Evolutionary conservation across 2,329 filamentous ascomycete species (phyloP).

Genomic region (Talaromyces sp.): DNA sequence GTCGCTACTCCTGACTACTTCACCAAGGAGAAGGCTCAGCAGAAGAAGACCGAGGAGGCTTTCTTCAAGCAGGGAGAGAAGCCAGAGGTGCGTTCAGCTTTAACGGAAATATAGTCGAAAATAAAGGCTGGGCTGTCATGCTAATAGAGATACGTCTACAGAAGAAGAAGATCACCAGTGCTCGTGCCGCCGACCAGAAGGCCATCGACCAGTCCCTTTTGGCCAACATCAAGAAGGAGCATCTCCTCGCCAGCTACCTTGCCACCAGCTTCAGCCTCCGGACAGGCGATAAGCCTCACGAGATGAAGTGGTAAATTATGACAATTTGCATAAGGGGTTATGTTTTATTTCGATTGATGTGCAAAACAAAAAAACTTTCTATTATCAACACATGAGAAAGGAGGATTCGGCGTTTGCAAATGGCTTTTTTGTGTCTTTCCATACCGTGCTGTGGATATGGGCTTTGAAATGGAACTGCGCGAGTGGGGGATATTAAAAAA

Average conservation of each 20-base stretch:
- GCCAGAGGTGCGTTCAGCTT: slow-evolving; percentile 68
- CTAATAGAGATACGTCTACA: slow-evolving; percentile 38
- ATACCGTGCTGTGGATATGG: slow-evolving; percentile 15
- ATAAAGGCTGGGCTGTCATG: not conserved
- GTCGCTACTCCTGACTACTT: slow-evolving; percentile 90
- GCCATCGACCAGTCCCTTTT: slow-evolving; percentile 94
- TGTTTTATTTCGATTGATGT: slow-evolving; percentile 33
- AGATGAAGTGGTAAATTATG: slow-evolving; percentile 91
- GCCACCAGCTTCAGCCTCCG: slow-evolving; percentile 94
- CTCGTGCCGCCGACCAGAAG: slow-evolving; percentile 96
- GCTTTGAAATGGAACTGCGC: slow-evolving; percentile 18
- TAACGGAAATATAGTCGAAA: not conserved
- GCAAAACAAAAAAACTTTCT: slow-evolving; percentile 21
- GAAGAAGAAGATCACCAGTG: slow-evolving; percentile 96
- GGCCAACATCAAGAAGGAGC: slow-evolving; percentile 97
- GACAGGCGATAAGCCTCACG: slow-evolving; percentile 99
- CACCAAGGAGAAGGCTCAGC: slow-evolving; percentile 80
- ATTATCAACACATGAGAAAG: slow-evolving; percentile 16
- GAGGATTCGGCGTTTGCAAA: slow-evolving; percentile 23
- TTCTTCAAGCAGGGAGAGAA: slow-evolving; percentile 99
- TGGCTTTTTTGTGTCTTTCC: slow-evolving; percentile 13
- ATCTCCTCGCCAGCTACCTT: slow-evolving; percentile 89
- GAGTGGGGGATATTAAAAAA: slow-evolving; percentile 24
- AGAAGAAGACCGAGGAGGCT: slow-evolving; percentile 97
- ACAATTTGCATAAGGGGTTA: slow-evolving; percentile 33